Base-by-base conservation (phyloP, 2,329 filamentous ascomycete species). In the Colletotrichum musae region DNA sequence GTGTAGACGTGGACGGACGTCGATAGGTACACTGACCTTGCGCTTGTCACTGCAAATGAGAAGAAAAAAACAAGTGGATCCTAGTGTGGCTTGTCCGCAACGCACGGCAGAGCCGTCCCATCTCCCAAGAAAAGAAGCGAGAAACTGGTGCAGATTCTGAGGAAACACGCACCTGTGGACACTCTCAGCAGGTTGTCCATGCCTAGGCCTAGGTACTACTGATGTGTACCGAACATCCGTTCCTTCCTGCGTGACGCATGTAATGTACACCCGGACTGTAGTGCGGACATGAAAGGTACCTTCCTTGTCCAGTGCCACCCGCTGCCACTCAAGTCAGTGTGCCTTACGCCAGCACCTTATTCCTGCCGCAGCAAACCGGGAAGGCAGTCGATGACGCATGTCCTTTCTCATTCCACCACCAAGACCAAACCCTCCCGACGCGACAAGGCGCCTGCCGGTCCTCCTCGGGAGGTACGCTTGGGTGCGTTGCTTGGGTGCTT, bases 301-400 rank as follows among this genome's bases (percentile, higher is more conserved):
- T 43, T 16, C 41, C 16, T 36, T 36, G n/a, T n/a, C 10, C 32
- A 36, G 32, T 36, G 32, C 32, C 32, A 36, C 32, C 32, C 32
- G 32, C 32, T 36, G 32, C 32, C 32, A 36, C 32, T 10, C 32
- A 36, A 47, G 45, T 47, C 45, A 36, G 32, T 47, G 45, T n/a
- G 48, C 13, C 50, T 52, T 52, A 28, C 24, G 50, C 41, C 50
- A 52, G 41, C 54, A 53, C 66, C 61, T 69, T 60, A 61, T 60
- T 70, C 62, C 51, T 70, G 68, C 68, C 64, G 68, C 63, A 58
- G 58, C 61, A 60, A 71, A 71, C 66, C 66, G 66, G 69, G 52
- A 66, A 70, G 56, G 67, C 10, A 62, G 70, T 71, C 67, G 58
- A 71, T 71, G 70, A 71, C 70, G 70, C 67, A 71, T 64, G 28